Evolutionary conservation across 106 monocot genomes (phyloP).

Genomic region (Phalaenopsis aphrodite): DNA sequence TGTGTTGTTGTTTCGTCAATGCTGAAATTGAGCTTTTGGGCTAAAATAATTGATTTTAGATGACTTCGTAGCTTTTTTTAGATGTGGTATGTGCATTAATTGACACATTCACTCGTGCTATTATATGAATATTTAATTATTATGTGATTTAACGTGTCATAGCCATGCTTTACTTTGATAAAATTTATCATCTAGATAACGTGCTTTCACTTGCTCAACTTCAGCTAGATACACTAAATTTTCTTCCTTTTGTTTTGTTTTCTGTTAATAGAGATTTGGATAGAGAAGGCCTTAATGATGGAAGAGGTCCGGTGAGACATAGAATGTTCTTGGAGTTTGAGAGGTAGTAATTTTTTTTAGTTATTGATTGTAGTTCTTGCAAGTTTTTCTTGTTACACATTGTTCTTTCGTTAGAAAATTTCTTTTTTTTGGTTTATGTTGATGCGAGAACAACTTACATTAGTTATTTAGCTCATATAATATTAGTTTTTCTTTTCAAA

Average conservation of each 20-base stretch:
- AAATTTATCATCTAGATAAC: neutral
- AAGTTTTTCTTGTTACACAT: neutral
- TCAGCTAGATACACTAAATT: neutral
- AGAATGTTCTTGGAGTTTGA: slow-evolving; percentile 8
- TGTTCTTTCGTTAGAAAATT: neutral
- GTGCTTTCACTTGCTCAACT: neutral
- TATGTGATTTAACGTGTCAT: neutral
- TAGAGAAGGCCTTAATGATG: slow-evolving; percentile 2
- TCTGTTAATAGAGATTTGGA: neutral
- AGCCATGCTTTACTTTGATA: neutral
- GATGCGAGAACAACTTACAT: neutral
- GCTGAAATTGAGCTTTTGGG: neutral
- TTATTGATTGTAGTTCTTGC: neutral
- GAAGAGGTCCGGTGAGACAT: neutral
- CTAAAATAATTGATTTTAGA: neutral
- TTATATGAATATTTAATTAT: neutral
- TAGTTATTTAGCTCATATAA: neutral
- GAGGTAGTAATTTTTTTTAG: neutral
- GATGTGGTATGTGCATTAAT: neutral
- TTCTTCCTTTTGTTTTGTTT: neutral
- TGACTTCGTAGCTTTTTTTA: neutral
- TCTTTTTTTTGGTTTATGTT: neutral
- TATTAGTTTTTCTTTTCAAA: neutral
- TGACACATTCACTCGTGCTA: neutral
- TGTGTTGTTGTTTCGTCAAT: neutral